Conservation (phyloP, 1,284 basidiomycete species). For the Fistulinella cinereoalba region DNA sequence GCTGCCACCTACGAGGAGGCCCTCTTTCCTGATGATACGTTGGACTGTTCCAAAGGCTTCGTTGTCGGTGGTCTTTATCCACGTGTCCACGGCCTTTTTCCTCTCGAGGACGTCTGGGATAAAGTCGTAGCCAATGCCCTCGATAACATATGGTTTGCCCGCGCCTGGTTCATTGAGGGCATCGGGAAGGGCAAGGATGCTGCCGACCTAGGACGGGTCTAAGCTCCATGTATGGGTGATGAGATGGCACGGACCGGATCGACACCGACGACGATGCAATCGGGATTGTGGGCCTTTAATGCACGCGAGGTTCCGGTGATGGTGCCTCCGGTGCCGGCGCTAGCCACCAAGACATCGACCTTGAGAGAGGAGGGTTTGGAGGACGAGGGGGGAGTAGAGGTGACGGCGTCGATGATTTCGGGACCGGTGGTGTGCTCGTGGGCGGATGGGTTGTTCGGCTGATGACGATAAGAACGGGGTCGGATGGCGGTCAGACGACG, state of each 20-base stretch:
- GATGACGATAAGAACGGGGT: conserved; percentile 5
- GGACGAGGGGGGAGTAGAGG: conserved; percentile 57
- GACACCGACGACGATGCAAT: conserved; percentile 77
- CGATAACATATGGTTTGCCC: conserved; percentile 74
- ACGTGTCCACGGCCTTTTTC: conserved; percentile 58
- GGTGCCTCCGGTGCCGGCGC: conserved; percentile 95
- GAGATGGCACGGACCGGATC: conserved; percentile 69
- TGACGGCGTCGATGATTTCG: conserved; percentile 81
- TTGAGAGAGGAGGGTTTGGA: conserved; percentile 59
- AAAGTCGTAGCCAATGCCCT: conserved; percentile 96
- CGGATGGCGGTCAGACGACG: conserved; percentile 18
- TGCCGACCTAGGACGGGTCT: conserved; percentile 61
- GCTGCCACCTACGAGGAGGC: conserved; percentile 88
- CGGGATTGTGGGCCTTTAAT: conserved; percentile 69
- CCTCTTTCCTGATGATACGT: conserved; percentile 83
- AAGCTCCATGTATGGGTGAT: background rate
- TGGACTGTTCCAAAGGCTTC: conserved; percentile 79
- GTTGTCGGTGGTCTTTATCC: conserved; percentile 86
- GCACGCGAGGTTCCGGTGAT: conserved; percentile 85
- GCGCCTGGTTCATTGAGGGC: conserved; percentile 52
- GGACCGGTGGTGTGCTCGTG: conserved; percentile 86
- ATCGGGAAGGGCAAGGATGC: conserved; percentile 78
- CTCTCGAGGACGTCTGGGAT: conserved; percentile 78
- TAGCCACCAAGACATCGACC: conserved; percentile 84
- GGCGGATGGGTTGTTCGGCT: conserved; percentile 85